These are phyloP conservation scores for Myriosclerotinia duriaeana DNA, from an alignment of 2,329 filamentous ascomycete species.

Conservation along the genomic window DNA sequence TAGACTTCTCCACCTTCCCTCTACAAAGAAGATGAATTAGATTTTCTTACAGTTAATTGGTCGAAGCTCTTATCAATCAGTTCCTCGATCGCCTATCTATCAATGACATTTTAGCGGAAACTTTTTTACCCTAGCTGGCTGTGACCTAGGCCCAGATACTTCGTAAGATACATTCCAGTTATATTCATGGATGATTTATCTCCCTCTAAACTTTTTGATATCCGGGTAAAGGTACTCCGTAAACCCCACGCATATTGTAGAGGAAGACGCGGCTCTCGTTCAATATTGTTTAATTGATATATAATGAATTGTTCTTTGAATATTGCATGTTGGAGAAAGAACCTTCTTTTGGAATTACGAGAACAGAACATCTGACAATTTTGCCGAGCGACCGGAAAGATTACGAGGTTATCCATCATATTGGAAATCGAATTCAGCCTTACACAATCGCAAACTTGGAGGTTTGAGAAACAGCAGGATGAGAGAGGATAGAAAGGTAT, in stretches of 20 bases:
- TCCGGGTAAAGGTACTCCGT: background rate
- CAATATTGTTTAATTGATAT: conserved; percentile 12
- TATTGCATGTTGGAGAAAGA: background rate
- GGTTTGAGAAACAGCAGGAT: conserved; percentile 16
- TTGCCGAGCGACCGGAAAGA: conserved; percentile 10
- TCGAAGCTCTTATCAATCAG: conserved; percentile 32
- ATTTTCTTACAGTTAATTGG: conserved; percentile 25
- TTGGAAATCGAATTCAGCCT: background rate
- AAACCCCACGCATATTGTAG: conserved; percentile 8
- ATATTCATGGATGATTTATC: background rate
- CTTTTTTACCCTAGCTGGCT: too few relatives aligned
- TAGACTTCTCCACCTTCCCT: conserved; percentile 11
- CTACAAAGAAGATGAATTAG: background rate
- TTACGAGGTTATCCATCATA: conserved; percentile 8
- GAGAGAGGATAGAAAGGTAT: conserved; percentile 10
- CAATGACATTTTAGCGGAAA: conserved; percentile 7
- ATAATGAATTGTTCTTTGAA: background rate
- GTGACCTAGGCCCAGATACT: background rate
- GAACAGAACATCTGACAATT: conserved; percentile 17
- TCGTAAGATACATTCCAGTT: too few relatives aligned
- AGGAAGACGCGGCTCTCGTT: conserved; percentile 20
- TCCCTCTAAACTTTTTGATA: background rate
- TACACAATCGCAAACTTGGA: conserved; percentile 15
- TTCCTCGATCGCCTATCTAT: conserved; percentile 18
- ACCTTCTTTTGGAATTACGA: background rate